Base-by-base conservation (phyloP, 2,329 filamentous ascomycete genomes). In the Epichloe scottii region DNA sequence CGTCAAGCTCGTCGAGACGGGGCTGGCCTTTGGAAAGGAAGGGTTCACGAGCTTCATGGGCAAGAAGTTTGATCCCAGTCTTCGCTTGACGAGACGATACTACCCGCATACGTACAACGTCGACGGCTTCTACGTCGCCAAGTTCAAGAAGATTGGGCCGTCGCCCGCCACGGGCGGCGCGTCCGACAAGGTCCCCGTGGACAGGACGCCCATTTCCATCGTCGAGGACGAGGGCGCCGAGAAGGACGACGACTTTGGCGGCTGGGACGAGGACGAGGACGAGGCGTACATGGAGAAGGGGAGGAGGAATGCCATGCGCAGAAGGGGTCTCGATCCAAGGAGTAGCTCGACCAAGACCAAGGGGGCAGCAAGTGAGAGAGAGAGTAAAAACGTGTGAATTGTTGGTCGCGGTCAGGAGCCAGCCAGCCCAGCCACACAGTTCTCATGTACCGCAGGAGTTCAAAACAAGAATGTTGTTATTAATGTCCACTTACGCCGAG, bases 51-150 rank as follows among this genome's bases (percentile, higher is more conserved):
- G 79, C 66, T 96, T 85, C 71, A 86, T 86, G 74, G 87, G 89
- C 70, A 97, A 97, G 76, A 82, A 80, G 53, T 98, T 98, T 70
- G 86, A 95, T 64, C 78, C 85, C 5, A 86, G 81, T 58, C 81
- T 98, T 73, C 87, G 85, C 63, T 74, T 90, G 65, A 90, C 89
- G 15, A 76, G 88, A 57, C 77, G 90, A 51, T 95, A 89, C 73
- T 95, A 94, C 70, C 89, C 89, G 0, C 89, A 95, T 66, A 79
- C 85, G 19, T 89, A 93, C 73, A 95, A 96, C 71, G 89, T 98
- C 35, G 93, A 97, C 66, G 93, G 93, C 57, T 98, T 98, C 82
- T 98, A 89, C 66, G 93, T 98, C 55, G 88, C 89, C 62, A 98
- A 98, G 70, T 86, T 98, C 71, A 90, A 95, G 70, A 98, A 98